Percentiles rank a stretch among this genome's conserved stretches.
phyloP scores from a whole-genome alignment of 2,329 filamentous ascomycete genomes.

The Bipolaris bicolor region DNA sequence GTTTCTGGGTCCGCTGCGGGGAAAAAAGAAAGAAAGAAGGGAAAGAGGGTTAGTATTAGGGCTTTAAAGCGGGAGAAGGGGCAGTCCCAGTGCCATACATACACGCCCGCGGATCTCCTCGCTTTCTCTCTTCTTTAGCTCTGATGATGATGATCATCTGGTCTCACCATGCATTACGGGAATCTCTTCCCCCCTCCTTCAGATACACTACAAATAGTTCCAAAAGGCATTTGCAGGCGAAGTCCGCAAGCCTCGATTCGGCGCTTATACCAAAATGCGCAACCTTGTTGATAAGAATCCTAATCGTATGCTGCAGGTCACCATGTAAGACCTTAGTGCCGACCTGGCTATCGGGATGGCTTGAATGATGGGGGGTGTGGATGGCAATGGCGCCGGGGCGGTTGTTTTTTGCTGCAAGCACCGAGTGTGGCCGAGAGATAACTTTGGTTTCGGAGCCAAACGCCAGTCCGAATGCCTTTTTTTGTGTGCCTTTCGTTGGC shows the following conservation, averaged over 20 bases:
- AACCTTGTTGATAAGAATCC: slow-evolving; percentile 25
- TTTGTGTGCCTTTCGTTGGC: no score
- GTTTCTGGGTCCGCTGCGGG: slow-evolving; percentile 15
- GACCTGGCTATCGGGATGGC: slow-evolving; percentile 36
- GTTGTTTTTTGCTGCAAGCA: slow-evolving; percentile 1
- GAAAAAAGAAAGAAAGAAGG: background rate
- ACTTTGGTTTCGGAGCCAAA: slow-evolving; percentile 9
- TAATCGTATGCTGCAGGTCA: slow-evolving; percentile 22
- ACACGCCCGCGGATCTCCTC: slow-evolving; percentile 6
- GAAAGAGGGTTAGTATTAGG: slow-evolving; percentile 3
- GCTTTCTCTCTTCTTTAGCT: background rate
- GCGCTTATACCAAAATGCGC: slow-evolving; percentile 25
- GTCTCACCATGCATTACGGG: background rate
- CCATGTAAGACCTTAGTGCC: slow-evolving; percentile 23
- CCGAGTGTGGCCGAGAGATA: slow-evolving; percentile 23
- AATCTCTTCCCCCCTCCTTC: background rate
- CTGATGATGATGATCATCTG: background rate
- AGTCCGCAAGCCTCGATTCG: slow-evolving; percentile 23
- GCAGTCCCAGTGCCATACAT: background rate
- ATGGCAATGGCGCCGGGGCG: background rate
- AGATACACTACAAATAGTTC: background rate
- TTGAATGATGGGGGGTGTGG: background rate
- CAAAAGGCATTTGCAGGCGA: slow-evolving; percentile 30
- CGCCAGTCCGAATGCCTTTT: no score
- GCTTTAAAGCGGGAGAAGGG: slow-evolving; percentile 1